Percentiles rank a stretch among this genome's conserved stretches.
Conservation (phyloP, 176 grass and related monocot species). For the Carex parvula region DNA sequence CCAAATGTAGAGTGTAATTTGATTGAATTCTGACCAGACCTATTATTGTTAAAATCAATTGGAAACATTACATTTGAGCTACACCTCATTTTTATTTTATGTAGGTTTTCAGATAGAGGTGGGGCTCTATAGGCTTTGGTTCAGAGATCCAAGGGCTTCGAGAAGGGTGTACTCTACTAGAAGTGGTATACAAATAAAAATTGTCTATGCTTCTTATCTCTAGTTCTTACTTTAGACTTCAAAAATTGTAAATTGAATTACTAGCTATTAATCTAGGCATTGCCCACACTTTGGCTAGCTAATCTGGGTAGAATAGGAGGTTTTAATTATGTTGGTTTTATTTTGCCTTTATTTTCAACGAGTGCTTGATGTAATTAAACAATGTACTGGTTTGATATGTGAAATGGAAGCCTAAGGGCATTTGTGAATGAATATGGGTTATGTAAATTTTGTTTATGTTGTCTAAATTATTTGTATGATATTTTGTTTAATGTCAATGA, state of each 20-base stretch:
- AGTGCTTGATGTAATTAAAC: too few species aligned
- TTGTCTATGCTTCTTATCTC: neutral
- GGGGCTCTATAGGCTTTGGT: conserved; percentile 37
- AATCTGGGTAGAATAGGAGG: too few species aligned
- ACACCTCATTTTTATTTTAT: neutral
- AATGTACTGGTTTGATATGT: too few species aligned
- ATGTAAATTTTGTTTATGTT: too few species aligned
- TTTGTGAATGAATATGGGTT: too few species aligned
- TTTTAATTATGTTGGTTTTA: too few species aligned
- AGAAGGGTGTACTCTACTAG: conserved; percentile 79
- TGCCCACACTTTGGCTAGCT: too few species aligned
- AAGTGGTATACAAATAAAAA: conserved; percentile 62
- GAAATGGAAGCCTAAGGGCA: too few species aligned
- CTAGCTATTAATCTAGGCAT: neutral
- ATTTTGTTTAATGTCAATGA: too few species aligned
- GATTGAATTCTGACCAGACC: neutral
- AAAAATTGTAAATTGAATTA: conserved; percentile 22
- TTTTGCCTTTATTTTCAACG: too few species aligned
- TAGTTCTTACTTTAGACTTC: neutral
- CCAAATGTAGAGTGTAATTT: neutral
- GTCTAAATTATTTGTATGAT: too few species aligned
- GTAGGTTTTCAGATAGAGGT: too few species aligned
- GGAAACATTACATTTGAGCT: neutral
- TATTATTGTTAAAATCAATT: neutral
- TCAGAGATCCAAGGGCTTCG: conserved; percentile 57